Evolutionary conservation across 2,329 filamentous ascomycete genomes (phyloP), one percentile per base, ranked within the genome.

Genomic region (Xylariomycetidae sp.): DNA sequence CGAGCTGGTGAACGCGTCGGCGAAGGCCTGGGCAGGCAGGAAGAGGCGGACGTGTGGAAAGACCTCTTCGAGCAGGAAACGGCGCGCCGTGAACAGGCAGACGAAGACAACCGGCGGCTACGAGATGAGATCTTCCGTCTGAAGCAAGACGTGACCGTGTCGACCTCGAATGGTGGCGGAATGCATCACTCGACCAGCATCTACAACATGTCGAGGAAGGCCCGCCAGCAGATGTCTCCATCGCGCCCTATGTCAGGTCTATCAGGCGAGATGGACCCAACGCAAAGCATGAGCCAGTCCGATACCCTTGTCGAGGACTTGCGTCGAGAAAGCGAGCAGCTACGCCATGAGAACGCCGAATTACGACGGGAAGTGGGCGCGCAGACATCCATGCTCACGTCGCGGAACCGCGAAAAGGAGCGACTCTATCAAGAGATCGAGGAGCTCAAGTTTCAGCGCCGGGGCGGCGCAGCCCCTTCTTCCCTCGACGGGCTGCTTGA

Each of bases 331-430:
- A 73, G 72, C 35, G 82, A 87, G 42, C 82, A 93, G 47, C 65
- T 96, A 18, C 82, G 85, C 32, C 87, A 90, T 53, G 90, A 96
- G 53, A 96, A 95, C 50, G 86, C 87, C 3, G 90, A 95, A 56
- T 63, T 98, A 19, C 79, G 90, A 33, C 83, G 89, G 34, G 89
- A 96, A 58, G 85, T 96, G 19, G 87, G 89, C 40, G 92, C 92
- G 3, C 92, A 98, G 57, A 94, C 89, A 1, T 95, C 89, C 0
- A 96, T 98, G 87, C 73, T 98, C 20, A 95, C 90, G 1, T 96
- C 92, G 22, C 76, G 92, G 16, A 95, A 95, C 53, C 83, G 88
- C 17, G 92, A 98, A 56, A 93, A 95, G 54, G 89, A 96, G 56
- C 79, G 88, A 5, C 70, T 98, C 7, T 94, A 96, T 58, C 87